Conservation (phyloP, 805 yeast genomes). For the Pichia gijzeniarum region DNA sequence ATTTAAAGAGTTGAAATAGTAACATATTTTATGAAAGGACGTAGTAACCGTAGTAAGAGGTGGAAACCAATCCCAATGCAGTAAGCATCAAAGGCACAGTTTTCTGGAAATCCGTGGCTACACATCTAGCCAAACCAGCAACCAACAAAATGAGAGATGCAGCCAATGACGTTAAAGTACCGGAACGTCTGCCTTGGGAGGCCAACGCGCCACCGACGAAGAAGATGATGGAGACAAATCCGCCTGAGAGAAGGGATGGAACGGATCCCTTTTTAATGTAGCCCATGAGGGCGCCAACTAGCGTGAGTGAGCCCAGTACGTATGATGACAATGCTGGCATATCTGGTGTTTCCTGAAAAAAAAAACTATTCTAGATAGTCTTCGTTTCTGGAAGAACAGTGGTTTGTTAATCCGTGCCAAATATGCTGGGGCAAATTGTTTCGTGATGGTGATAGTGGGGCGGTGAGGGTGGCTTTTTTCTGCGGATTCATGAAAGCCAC, state of each 20-base stretch:
- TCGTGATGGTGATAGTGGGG: too few species aligned
- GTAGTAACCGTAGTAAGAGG: constrained; percentile 58
- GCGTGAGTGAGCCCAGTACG: constrained; percentile 18
- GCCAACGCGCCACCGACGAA: constrained; percentile 73
- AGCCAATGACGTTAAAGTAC: constrained; percentile 73
- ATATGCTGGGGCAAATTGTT: too few species aligned
- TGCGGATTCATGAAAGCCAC: too few species aligned
- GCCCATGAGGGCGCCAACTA: constrained; percentile 30
- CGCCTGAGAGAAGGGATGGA: constrained; percentile 78
- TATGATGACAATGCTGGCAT: constrained; percentile 11
- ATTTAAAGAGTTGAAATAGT: too few species aligned
- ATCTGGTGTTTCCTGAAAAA: too few species aligned
- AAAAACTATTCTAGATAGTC: too few species aligned
- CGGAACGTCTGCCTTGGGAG: constrained; percentile 66
- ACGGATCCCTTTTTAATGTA: constrained; percentile 55
- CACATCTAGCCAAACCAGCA: constrained; percentile 62
- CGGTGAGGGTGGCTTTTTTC: too few species aligned
- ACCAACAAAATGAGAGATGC: constrained; percentile 59
- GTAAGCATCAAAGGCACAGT: constrained; percentile 70
- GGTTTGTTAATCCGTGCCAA: too few species aligned
- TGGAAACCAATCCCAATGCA: constrained; percentile 54
- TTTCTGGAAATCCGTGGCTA: constrained; percentile 49
- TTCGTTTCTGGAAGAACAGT: too few species aligned
- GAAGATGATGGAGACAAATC: constrained; percentile 49
- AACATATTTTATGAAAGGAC: constrained; percentile 6